A percentile compares a stretch with the other conserved stretches of the same genome.
phyloP scores from a whole-genome alignment of 768 basidiomycete species.

The Multifurca ochricompacta region DNA sequence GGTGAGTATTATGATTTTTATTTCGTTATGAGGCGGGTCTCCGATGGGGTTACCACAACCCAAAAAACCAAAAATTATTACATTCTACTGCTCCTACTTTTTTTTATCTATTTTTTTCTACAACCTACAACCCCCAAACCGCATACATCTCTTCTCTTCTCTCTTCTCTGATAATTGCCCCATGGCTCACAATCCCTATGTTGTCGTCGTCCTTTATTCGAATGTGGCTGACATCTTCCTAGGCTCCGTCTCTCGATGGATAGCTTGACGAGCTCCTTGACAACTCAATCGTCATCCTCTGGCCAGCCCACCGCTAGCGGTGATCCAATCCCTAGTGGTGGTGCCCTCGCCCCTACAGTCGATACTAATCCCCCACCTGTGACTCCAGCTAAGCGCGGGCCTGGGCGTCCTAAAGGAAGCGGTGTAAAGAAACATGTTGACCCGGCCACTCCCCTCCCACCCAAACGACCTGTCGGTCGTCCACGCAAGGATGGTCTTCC shows the following conservation, averaged over 20 bases:
- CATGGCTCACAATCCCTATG: too few relatives aligned
- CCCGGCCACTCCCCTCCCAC: conserved; percentile 38
- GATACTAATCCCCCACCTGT: conserved; percentile 1
- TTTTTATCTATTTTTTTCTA: not conserved
- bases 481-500: conserved; percentile 79
- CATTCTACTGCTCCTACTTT: conserved; percentile 3
- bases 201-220: not conserved
- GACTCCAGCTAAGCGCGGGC: conserved; percentile 51
- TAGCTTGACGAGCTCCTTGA: conserved; percentile 4
- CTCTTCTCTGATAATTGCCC: too few relatives aligned
- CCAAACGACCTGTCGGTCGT: conserved; percentile 72
- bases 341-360: not conserved
- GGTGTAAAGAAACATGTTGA: conserved; percentile 52
- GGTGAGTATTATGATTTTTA: conserved; percentile 11
- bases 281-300: conserved; percentile 8
- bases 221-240: not conserved
- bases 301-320: not conserved
- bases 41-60: conserved; percentile 14
- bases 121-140: too few relatives aligned
- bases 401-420: conserved; percentile 74
- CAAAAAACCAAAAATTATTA: conserved; percentile 20
- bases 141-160: too few relatives aligned
- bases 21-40: not conserved
- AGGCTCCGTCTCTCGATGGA: conserved; percentile 9
- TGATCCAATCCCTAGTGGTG: conserved; percentile 3